Base-by-base conservation (phyloP, 805 yeast species). In the Spathaspora girioi region DNA sequence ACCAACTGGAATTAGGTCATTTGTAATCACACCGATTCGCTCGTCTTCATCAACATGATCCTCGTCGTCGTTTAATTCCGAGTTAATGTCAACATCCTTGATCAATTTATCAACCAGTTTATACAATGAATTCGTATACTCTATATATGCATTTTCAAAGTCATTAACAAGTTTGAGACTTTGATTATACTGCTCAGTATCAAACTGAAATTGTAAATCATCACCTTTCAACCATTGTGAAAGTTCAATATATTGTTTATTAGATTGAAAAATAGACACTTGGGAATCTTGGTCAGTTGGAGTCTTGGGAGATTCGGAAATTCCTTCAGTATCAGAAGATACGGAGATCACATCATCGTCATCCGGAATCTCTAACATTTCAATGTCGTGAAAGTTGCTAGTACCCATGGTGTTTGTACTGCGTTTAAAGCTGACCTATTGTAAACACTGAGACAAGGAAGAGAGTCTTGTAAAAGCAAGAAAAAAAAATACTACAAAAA, bases 111-210 rank as follows among this genome's bases (percentile, higher is more conserved):
- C 83, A 54, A 84, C 77, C 2, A 77, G 69, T 54, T 80, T 79
- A 63, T 78, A 87, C 12, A 81, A 58, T 9, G 71, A 62, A 27
- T 77, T 76, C 40, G 82, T 73, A 55, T 81, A 86, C 10, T 73
- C 62, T 2, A 69, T 59, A 57, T 78, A 84, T 19, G 67, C 68
- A 6, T 60, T 58, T 1, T 81, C 70, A 27, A 70, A 67, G 23
- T 74, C 65, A 18, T 71, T 64, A n/a, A 73, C 70, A 9, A 69
- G 51, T 2, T 60, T 63, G 23, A 78, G 47, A 42, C 71, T 67
- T 9, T 59, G 57, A 38, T 61, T 56, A 53, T 74, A 76, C 3
- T 79, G 76, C 50, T 68, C 74, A 12, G 73, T 50, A 52, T 76
- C 73, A 27, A 76, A 70, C 43, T 77, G 77, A 46, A 75, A 70